Evolutionary conservation across 352 stramenopile species (phyloP).

Genomic region (Phytophthora parvispora): DNA sequence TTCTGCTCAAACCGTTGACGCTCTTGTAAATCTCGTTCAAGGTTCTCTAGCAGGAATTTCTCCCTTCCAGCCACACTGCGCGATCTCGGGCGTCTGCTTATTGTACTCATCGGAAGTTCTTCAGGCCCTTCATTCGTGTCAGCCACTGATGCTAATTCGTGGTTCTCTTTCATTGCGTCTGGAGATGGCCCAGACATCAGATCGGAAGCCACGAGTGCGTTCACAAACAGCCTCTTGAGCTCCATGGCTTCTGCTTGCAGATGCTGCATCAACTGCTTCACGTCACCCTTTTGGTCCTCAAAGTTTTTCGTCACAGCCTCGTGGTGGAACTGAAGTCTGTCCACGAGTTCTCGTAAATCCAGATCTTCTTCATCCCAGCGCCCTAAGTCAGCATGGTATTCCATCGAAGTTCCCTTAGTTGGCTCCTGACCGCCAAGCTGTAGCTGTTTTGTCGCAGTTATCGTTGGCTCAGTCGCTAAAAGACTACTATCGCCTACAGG

Average conservation of each 20-base stretch:
- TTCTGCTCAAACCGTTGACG: slow-evolving; percentile 36
- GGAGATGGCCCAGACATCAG: slow-evolving; percentile 3
- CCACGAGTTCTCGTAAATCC: slow-evolving; percentile 77
- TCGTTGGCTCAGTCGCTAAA: slow-evolving; percentile 17
- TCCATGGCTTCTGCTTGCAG: slow-evolving; percentile 75
- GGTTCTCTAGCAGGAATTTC: slow-evolving; percentile 54
- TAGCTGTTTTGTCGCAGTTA: slow-evolving; percentile 19
- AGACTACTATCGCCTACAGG: slow-evolving; percentile 8
- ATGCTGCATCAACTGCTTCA: slow-evolving; percentile 68
- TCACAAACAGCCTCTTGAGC: slow-evolving; percentile 76
- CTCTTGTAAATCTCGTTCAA: slow-evolving; percentile 51
- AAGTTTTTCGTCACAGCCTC: slow-evolving; percentile 81
- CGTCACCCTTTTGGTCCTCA: slow-evolving; percentile 76
- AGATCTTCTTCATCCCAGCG: slow-evolving; percentile 84
- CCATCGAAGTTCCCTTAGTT: slow-evolving; percentile 16
- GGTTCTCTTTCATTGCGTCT: not conserved
- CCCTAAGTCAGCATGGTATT: slow-evolving; percentile 66
- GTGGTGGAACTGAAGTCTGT: slow-evolving; percentile 83
- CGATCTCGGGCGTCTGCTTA: slow-evolving; percentile 35
- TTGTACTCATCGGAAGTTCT: slow-evolving; percentile 17
- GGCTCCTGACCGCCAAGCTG: slow-evolving; percentile 21
- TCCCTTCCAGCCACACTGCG: slow-evolving; percentile 33
- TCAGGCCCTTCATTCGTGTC: not conserved
- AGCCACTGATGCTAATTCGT: not conserved
- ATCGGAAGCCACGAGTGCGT: slow-evolving; percentile 52